Evolutionary conservation across 345 rosid species (phyloP), one percentile per base, ranked within the genome.

Genomic region (Punica granatum): DNA sequence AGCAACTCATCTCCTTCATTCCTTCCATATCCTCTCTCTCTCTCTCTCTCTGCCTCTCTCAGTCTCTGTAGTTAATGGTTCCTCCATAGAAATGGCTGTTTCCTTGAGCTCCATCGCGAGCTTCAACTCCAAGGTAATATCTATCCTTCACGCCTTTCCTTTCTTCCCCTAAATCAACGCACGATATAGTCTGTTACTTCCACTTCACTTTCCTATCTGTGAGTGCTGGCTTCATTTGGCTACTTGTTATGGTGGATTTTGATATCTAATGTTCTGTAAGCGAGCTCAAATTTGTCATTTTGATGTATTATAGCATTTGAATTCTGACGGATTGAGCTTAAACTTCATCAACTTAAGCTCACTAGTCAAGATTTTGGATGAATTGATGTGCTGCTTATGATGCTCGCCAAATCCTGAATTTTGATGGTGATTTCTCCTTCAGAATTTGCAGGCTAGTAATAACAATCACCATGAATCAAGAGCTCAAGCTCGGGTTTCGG

Each of bases 71-170:
- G 34, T 26, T 26, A 26, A 66, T 75, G 81, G 74, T 73, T 67
- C 69, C 70, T 46, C 31, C 70, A 39, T 70, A 66, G 64, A 33
- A 1, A 82, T 80, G 84, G 77, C 84, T 12, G 70, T 75, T 58
- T 83, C 80, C 68, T 70, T 76, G 33, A 83, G 74, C 68, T 76
- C 77, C 16, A 60, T 75, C 68, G 36, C 70, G 69, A 77, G 80
- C 59, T 74, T 80, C 77, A 60, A 68, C 33, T 63, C 74, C 7
- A 59, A 59, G 80, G 83, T 82, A 74, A 41, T 5, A 10, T 14
- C n/a, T 32, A 12, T 9, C 11, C 33, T 7, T 19, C 28, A 25
- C 46, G 23, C 64, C 58, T 59, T 46, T 7, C 46, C 7, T 44
- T 49, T 65, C 30, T 53, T 65, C 1, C 33, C 59, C 30, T 44